phyloP scores from a whole-genome alignment of 2,329 filamentous ascomycete species.

The Phialocephala subalpina region DNA sequence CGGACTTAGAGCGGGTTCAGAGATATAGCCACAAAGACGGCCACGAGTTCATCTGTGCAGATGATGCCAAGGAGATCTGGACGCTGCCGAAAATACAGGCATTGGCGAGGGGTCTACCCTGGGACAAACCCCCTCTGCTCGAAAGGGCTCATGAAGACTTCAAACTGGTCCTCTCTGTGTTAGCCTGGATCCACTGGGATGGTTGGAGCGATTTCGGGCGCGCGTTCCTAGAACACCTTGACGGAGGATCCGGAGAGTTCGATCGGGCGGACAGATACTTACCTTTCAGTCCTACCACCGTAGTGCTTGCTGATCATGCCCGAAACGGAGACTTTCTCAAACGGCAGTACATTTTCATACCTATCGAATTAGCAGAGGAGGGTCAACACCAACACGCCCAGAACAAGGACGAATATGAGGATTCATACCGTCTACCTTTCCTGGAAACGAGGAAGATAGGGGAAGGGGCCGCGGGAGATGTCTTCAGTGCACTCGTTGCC shows the following conservation, averaged over 20 bases:
- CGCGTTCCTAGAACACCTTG: constrained; percentile 14
- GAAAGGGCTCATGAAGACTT: not conserved
- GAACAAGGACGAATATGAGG: constrained; percentile 8
- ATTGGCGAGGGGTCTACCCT: constrained; percentile 11
- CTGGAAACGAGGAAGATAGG: constrained; percentile 5
- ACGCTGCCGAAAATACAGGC: not conserved
- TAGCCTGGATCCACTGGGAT: constrained; percentile 20
- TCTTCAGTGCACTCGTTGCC: constrained; percentile 15
- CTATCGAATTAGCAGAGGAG: constrained; percentile 15
- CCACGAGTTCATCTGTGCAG: constrained; percentile 16
- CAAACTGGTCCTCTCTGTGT: constrained; percentile 10
- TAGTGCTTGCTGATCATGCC: not conserved
- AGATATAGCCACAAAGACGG: constrained; percentile 5
- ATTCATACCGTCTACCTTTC: constrained; percentile 13
- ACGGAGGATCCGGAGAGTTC: not conserved
- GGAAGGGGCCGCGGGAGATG: constrained; percentile 5
- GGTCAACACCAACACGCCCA: not conserved
- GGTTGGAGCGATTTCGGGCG: constrained; percentile 11
- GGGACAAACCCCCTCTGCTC: constrained; percentile 6
- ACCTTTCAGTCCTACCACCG: constrained; percentile 1
- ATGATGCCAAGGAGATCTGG: constrained; percentile 18
- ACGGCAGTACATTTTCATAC: constrained; percentile 21
- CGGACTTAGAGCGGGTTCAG: not conserved
- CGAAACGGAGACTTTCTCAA: constrained; percentile 2
- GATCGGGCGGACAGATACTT: constrained; percentile 6